These are phyloP conservation scores for Phytophthora meadii DNA, from an alignment of 352 stramenopile species.

Conservation along the genomic window DNA sequence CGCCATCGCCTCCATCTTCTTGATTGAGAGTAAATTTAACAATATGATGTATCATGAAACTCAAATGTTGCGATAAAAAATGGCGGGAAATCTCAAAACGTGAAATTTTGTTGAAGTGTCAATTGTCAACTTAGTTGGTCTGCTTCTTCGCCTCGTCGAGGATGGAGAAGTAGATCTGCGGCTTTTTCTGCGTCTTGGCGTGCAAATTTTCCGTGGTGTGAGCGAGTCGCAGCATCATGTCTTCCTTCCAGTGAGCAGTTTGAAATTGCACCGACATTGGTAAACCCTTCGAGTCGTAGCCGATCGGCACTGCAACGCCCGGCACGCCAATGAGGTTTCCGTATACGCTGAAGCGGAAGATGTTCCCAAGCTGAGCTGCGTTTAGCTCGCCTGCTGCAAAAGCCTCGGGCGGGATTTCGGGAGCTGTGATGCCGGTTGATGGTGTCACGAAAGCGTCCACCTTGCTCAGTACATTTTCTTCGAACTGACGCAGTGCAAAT, in stretches of 20 bases:
- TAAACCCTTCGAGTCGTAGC: slow-evolving; percentile 64
- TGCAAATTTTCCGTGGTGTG: slow-evolving; percentile 57
- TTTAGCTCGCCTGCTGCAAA: slow-evolving; percentile 66
- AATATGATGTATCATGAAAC: not conserved
- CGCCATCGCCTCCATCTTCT: not conserved
- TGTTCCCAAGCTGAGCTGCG: slow-evolving; percentile 49
- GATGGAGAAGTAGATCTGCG: slow-evolving; percentile 74
- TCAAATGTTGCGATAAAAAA: not conserved
- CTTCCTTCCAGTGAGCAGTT: slow-evolving; percentile 76
- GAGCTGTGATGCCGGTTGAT: slow-evolving; percentile 79
- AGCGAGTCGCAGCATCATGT: slow-evolving; percentile 74
- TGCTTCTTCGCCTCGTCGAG: slow-evolving; percentile 53
- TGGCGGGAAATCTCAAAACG: slow-evolving; percentile 12
- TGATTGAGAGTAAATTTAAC: no score
- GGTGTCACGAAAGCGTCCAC: slow-evolving; percentile 92
- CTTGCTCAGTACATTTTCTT: slow-evolving; percentile 78
- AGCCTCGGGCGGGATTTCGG: slow-evolving; percentile 62
- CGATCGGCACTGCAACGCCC: slow-evolving; percentile 75
- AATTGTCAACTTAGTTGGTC: slow-evolving; percentile 2
- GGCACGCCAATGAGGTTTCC: slow-evolving; percentile 91
- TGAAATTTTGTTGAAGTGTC: slow-evolving; percentile 23
- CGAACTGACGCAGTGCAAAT: slow-evolving; percentile 82
- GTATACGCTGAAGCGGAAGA: slow-evolving; percentile 88
- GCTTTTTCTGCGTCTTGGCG: slow-evolving; percentile 47
- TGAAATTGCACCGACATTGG: slow-evolving; percentile 87